Evolutionary conservation across 2,329 filamentous ascomycete species (phyloP), one percentile per base, ranked within the genome.

Genomic region (Neofusicoccum cordaticola): DNA sequence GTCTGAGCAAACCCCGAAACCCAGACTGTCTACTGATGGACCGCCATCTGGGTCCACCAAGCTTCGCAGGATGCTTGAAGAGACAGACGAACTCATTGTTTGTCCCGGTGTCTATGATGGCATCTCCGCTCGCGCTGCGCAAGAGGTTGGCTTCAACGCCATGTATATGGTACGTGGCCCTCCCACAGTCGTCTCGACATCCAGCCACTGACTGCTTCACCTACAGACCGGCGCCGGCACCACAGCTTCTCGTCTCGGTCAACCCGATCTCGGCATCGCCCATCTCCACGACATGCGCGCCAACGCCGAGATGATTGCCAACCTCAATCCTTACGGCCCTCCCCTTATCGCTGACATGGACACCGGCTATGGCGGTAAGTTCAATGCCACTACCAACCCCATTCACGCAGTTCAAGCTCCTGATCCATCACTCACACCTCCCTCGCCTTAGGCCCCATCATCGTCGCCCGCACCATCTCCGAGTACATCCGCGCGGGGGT

Each of bases 91-190:
- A 68, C 48, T 77, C 37, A 71, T 90, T 39, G 81, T 88, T 2
- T 86, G 84, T 61, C 88, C 87, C 0, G 88, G 88, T 34, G 87
- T 90, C 3, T 89, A 89, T 71, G 88, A 91, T 78, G 88, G 88
- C 7, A 82, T 89, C 60, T 86, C 86, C 1, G 87, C 88, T 0
- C 80, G 88, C 0, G 83, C 90, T 65, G 87, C 87, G 1, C 79
- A 89, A 31, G 78, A 82, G 48, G 79, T 85, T 19, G 87, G 87
- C 4, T 89, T 89, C 66, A 83, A 88, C 51, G 83, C 81, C 63
- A 72, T 90, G 42, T 90, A 90, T 77, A 90, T 90, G 88, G 87
- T 88, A 76, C 48, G 79, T 66, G 34, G 39, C 2, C 37, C 13
- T 47, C 17, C n/a, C 4, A 37, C 39, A 4, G 19, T 11, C 19